Evolutionary conservation across 331 rosid genomes (phyloP).

Genomic region (Acacia concinna): DNA sequence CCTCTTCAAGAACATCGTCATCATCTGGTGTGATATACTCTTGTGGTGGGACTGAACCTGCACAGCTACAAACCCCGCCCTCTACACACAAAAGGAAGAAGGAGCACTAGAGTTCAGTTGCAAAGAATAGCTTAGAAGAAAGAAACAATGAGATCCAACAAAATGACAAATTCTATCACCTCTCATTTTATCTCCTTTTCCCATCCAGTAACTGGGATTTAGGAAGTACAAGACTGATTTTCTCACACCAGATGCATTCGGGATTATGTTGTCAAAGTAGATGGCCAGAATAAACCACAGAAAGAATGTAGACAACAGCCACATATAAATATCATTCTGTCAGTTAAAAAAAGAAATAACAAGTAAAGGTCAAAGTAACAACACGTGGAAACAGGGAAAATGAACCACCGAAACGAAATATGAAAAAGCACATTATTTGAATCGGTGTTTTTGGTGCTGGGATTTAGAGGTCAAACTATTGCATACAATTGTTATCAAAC

Average conservation of each 20-base stretch:
- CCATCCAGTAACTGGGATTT: constrained; percentile 72
- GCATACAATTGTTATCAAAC: constrained; percentile 76
- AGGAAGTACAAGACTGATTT: constrained; percentile 75
- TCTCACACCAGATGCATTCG: constrained; percentile 83
- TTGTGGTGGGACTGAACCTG: constrained; percentile 45
- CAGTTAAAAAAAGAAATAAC: constrained; percentile 34
- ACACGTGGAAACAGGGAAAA: constrained; percentile 20
- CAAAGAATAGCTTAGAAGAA: constrained; percentile 20
- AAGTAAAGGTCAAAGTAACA: not conserved
- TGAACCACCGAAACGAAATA: constrained; percentile 3
- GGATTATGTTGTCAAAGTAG: constrained; percentile 88
- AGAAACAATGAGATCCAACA: constrained; percentile 12
- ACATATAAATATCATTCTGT: constrained; percentile 68
- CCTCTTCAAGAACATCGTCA: constrained; percentile 86
- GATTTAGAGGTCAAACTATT: no score
- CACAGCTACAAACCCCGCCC: constrained; percentile 76
- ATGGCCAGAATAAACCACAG: constrained; percentile 81
- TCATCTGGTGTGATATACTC: constrained; percentile 66
- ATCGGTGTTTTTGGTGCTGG: no score
- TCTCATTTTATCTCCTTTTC: constrained; percentile 64
- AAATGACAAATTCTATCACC: constrained; percentile 45
- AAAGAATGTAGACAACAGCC: constrained; percentile 70
- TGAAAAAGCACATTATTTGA: constrained; percentile 7
- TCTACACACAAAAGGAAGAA: constrained; percentile 41
- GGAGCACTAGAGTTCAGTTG: constrained; percentile 14